Conservation (phyloP, 176 grass and related monocot genomes). For the maize (Zea mays) region DNA sequence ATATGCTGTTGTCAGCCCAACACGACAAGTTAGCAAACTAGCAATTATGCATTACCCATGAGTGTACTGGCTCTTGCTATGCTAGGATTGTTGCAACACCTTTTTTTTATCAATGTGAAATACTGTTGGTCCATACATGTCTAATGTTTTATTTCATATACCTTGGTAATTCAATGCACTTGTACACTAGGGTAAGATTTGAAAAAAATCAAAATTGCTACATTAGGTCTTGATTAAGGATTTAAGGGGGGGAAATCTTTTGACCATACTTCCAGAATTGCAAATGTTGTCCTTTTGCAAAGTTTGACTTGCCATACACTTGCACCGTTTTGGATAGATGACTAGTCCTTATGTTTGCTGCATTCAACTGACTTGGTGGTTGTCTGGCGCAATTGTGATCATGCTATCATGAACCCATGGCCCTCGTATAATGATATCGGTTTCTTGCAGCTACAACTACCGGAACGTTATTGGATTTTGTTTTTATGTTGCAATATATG, state of each 20-base stretch:
- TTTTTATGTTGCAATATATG: constrained; percentile 3
- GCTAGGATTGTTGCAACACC: not conserved
- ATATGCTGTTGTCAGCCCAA: not conserved
- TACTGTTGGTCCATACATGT: not conserved
- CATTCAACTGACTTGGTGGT: not conserved
- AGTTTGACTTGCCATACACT: not conserved
- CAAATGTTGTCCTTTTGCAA: not conserved
- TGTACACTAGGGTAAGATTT: not conserved
- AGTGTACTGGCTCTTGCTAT: not conserved
- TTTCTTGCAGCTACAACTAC: not conserved
- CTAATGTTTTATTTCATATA: not conserved
- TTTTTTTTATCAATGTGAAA: not conserved
- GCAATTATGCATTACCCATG: not conserved
- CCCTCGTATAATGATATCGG: not conserved
- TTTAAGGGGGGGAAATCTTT: not conserved
- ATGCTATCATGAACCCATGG: not conserved
- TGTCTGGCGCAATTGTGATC: not conserved
- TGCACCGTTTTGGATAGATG: not conserved
- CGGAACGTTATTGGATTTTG: not conserved
- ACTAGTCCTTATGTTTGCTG: not conserved
- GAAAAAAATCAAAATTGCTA: not conserved
- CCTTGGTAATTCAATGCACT: not conserved
- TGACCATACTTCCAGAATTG: not conserved
- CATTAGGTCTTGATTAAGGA: not conserved
- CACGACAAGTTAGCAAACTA: not conserved